phyloP scores from a whole-genome alignment of 2,329 filamentous ascomycete species.

The Elsinoe fawcettii region DNA sequence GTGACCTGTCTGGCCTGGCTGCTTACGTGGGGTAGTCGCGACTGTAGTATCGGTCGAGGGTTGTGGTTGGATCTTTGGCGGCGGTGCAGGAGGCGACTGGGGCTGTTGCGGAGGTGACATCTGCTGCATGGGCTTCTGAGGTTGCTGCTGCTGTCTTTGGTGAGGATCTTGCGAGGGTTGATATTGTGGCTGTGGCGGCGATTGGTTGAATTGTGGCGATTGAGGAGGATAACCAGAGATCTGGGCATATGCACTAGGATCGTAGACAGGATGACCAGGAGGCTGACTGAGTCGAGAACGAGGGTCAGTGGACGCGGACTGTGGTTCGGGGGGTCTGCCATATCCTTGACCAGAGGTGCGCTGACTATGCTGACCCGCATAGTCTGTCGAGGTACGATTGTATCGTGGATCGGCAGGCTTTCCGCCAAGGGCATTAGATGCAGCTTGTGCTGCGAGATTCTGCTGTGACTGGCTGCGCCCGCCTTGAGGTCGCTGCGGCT shows the following conservation, averaged over 20 bases:
- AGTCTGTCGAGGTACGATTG: conserved; percentile 37
- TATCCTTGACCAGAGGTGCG: conserved; percentile 23
- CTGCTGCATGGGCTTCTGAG: conserved; percentile 40
- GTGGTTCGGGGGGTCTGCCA: conserved; percentile 19
- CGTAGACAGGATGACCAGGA: conserved; percentile 56
- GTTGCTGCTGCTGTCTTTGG: conserved; percentile 43
- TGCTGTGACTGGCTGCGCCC: conserved; percentile 3
- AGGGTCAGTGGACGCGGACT: conserved; percentile 21
- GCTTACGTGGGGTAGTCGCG: conserved; percentile 60
- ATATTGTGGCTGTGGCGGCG: conserved; percentile 45
- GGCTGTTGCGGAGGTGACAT: conserved; percentile 35
- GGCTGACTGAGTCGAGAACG: conserved; percentile 33
- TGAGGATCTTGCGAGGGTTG: conserved; percentile 42
- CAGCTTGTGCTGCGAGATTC: conserved; percentile 32
- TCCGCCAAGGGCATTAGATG: conserved; percentile 29
- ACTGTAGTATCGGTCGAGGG: conserved; percentile 33
- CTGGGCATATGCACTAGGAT: conserved; percentile 65
- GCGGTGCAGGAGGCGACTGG: conserved; percentile 35
- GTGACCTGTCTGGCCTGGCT: conserved; percentile 65
- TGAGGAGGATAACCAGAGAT: conserved; percentile 34
- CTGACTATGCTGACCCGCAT: conserved; percentile 20
- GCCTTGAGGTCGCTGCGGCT: conserved; percentile 21
- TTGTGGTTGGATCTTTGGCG: conserved; percentile 22
- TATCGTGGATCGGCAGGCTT: conserved; percentile 38
- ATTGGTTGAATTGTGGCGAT: conserved; percentile 35